Conservation (phyloP, 306 rosid species). For the Rosa lucieae region DNA sequence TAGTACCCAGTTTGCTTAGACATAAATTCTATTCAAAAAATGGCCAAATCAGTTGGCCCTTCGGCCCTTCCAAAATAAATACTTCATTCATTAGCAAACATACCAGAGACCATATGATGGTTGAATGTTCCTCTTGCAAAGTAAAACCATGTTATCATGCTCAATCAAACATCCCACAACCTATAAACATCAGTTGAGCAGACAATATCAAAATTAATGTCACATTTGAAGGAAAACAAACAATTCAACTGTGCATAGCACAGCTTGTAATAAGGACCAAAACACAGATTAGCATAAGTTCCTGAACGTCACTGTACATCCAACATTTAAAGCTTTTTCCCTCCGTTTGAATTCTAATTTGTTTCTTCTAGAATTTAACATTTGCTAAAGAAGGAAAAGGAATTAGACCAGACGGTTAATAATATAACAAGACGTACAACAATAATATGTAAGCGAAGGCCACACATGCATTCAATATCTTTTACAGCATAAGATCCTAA, state of each 20-base stretch:
- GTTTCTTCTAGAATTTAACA: background rate
- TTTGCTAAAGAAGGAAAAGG: background rate
- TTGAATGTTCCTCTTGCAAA: slow-evolving; percentile 96
- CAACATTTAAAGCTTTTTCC: background rate
- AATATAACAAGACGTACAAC: background rate
- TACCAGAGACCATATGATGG: slow-evolving; percentile 98
- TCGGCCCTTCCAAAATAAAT: background rate
- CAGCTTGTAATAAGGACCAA: slow-evolving; percentile 7
- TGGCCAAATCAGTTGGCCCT: slow-evolving; percentile 1
- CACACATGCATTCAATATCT: background rate
- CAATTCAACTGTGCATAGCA: background rate
- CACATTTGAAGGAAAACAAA: slow-evolving; percentile 26
- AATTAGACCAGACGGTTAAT: background rate
- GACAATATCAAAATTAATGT: slow-evolving; percentile 31
- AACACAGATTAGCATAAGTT: slow-evolving; percentile 16
- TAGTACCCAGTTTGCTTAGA: slow-evolving; percentile 11
- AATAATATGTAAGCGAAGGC: background rate
- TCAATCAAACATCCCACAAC: slow-evolving; percentile 94
- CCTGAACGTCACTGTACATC: slow-evolving; percentile 8
- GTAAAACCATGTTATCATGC: slow-evolving; percentile 78
- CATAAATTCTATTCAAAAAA: background rate
- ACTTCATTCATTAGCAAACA: slow-evolving; percentile 22
- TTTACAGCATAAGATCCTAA: background rate
- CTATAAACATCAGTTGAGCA: slow-evolving; percentile 35
- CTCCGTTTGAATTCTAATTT: background rate